Percentiles rank a stretch among this genome's conserved stretches.
Conservation (phyloP, 139 green algal genomes). For the Eudorina sp. region DNA sequence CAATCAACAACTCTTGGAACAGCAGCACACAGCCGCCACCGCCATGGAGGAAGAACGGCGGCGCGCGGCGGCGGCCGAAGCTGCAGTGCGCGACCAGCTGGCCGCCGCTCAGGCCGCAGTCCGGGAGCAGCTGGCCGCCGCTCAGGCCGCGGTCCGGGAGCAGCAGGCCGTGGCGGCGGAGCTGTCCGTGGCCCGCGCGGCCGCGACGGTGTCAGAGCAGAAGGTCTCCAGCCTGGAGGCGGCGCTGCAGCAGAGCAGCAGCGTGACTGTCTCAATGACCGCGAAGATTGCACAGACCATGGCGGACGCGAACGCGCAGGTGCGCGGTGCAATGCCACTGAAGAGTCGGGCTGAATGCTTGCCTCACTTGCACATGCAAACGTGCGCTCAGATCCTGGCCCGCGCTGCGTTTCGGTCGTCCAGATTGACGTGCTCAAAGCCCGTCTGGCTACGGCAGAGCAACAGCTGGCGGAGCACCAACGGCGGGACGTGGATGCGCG, state of each 20-base stretch:
- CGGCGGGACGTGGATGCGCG: slow-evolving; percentile 46
- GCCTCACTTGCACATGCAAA: too few relatives aligned
- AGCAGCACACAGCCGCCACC: slow-evolving; percentile 49
- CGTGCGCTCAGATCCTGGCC: background rate
- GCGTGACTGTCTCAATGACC: slow-evolving; percentile 66
- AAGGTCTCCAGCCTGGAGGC: slow-evolving; percentile 59
- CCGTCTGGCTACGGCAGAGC: slow-evolving; percentile 51
- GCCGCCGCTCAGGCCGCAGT: slow-evolving; percentile 34
- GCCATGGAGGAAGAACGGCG: slow-evolving; percentile 52
- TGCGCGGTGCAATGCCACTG: background rate
- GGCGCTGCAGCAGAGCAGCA: slow-evolving; percentile 67
- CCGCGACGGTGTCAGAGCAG: background rate
- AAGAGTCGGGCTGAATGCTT: too few relatives aligned
- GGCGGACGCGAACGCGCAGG: slow-evolving; percentile 52
- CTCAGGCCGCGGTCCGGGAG: slow-evolving; percentile 52
- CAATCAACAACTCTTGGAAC: slow-evolving; percentile 53
- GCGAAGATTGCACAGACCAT: slow-evolving; percentile 65
- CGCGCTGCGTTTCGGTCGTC: background rate
- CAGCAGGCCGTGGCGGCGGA: slow-evolving; percentile 42
- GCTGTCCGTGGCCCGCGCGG: slow-evolving; percentile 24
- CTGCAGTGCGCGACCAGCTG: slow-evolving; percentile 56
- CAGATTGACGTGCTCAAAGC: slow-evolving; percentile 51
- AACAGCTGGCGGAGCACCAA: slow-evolving; percentile 45
- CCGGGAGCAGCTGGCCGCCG: slow-evolving; percentile 57
- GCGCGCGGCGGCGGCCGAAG: slow-evolving; percentile 15